phyloP scores from a whole-genome alignment of 1,284 basidiomycete genomes.

The Paramarasmius palmivorus region DNA sequence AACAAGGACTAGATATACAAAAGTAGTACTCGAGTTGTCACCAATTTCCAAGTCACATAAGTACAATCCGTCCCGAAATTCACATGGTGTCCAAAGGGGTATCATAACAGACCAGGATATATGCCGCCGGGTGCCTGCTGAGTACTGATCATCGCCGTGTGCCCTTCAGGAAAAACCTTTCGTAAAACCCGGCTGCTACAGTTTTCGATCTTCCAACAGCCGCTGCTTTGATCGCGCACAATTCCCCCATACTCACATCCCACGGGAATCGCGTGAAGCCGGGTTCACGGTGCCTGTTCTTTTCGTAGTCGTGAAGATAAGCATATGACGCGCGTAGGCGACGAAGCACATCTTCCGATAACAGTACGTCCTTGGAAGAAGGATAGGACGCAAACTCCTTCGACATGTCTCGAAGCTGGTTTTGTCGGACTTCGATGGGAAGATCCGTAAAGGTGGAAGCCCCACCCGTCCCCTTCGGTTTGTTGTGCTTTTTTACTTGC shows the following conservation, averaged over 20 bases:
- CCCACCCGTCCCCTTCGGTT: background rate
- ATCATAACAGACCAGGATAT: no score
- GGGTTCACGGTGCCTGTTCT: constrained; percentile 9
- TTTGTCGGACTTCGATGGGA: constrained; percentile 47
- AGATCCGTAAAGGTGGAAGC: constrained; percentile 35
- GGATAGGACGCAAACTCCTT: constrained; percentile 35
- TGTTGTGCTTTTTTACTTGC: constrained; percentile 4
- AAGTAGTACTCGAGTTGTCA: no score
- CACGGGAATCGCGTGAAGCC: constrained; percentile 49
- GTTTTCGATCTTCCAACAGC: constrained; percentile 14
- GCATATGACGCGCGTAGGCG: constrained; percentile 53
- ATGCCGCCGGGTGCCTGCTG: constrained; percentile 8
- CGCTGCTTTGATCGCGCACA: constrained; percentile 19
- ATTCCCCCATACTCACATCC: constrained; percentile 35
- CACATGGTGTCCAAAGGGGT: background rate
- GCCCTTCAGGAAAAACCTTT: constrained; percentile 17
- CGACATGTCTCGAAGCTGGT: constrained; percentile 43
- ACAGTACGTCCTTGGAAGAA: constrained; percentile 20
- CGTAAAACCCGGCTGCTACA: constrained; percentile 28
- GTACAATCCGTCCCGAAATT: no score
- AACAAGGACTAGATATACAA: no score
- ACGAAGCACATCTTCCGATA: constrained; percentile 30
- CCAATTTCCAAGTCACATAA: no score
- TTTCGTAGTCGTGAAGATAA: constrained; percentile 41
- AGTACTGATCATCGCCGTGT: background rate